Percentiles rank a stretch among this genome's conserved stretches.
These are phyloP conservation scores for Taphrina flavorubra DNA, from an alignment of 1,139 yeast species.

Conservation along the genomic window DNA sequence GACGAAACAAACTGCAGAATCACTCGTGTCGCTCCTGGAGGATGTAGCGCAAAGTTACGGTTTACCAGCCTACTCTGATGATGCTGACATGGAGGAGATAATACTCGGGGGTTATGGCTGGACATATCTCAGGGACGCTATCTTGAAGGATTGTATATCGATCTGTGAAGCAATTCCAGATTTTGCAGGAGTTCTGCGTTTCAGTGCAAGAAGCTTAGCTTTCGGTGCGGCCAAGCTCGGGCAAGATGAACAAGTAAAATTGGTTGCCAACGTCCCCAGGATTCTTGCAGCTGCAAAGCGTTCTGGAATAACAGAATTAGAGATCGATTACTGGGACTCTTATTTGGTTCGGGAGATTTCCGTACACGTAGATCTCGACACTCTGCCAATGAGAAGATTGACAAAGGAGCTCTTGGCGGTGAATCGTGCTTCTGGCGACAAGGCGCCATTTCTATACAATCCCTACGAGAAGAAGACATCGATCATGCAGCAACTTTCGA, in stretches of 20 bases:
- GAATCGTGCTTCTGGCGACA: neutral
- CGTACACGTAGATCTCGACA: slow-evolving; percentile 40
- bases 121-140: slow-evolving; percentile 64
- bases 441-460: slow-evolving; percentile 53
- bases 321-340: slow-evolving; percentile 70
- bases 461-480: slow-evolving; percentile 51
- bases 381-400: slow-evolving; percentile 8
- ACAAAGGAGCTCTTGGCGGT: slow-evolving; percentile 47
- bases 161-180: slow-evolving; percentile 63
- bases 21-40: slow-evolving; percentile 48
- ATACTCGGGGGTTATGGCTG: slow-evolving; percentile 56
- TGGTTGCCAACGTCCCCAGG: slow-evolving; percentile 49
- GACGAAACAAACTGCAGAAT: slow-evolving; percentile 14
- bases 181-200: slow-evolving; percentile 56
- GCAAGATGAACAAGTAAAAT: slow-evolving; percentile 58
- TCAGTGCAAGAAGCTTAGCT: slow-evolving; percentile 61
- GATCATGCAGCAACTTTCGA: slow-evolving; percentile 20
- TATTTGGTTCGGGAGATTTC: slow-evolving; percentile 62
- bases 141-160: slow-evolving; percentile 62
- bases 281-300: slow-evolving; percentile 50
- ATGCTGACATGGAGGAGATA: slow-evolving; percentile 31
- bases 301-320: slow-evolving; percentile 49
- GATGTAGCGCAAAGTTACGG: slow-evolving; percentile 50
- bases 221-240: slow-evolving; percentile 57
- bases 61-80: slow-evolving; percentile 40